Evolutionary conservation across 176 grass and related monocot species (phyloP), one percentile per base, ranked within the genome.

Genomic region (Urochloa ruziziensis): DNA sequence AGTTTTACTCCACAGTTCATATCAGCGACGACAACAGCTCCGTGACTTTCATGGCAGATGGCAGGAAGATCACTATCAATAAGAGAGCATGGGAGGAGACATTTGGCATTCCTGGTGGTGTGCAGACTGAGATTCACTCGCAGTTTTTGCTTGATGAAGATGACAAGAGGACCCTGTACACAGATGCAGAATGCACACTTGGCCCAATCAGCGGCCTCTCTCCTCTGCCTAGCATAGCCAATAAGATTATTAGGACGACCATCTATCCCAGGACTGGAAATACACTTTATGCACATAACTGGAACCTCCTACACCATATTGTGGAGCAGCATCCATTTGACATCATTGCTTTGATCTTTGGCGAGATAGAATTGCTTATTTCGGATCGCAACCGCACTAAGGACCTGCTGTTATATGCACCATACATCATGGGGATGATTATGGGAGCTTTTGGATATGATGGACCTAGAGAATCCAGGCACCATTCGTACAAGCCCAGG

Each of bases 1-100:
- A n/a, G 10, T 83, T 83, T 64, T 83, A 83, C 58, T 51, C 81
- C 1, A 83, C 81, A 39, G 81, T 83, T 52, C 10, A 83, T 23
- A 83, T 83, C 43, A 74, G 70, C 42, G 10, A 7, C 0, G 81
- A 83, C 30, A 83, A 83, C 23, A 53, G 29, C 46, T 64, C 56
- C 4, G 63, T 83, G 23, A 83, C 70, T 83, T 83, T 69, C 57
- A 83, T 83, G 81, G 1, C 29, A 8, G n/a, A 83, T 74, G 81
- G 70, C 0, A 49, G 70, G 47, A 83, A 30, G 58, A 53, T 83
- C 8, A 83, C 81, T 52, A 51, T 70, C 0, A 83, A 74, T 5
- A 83, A 83, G 32, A 74, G 58, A 29, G 43, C 81, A 29, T 83
- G 81, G 81, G 81, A 74, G 43, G 32, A 83, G n/a, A 30, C 0